Conservation (phyloP, 352 stramenopile genomes). For the Salisapilia sapeloensis region DNA sequence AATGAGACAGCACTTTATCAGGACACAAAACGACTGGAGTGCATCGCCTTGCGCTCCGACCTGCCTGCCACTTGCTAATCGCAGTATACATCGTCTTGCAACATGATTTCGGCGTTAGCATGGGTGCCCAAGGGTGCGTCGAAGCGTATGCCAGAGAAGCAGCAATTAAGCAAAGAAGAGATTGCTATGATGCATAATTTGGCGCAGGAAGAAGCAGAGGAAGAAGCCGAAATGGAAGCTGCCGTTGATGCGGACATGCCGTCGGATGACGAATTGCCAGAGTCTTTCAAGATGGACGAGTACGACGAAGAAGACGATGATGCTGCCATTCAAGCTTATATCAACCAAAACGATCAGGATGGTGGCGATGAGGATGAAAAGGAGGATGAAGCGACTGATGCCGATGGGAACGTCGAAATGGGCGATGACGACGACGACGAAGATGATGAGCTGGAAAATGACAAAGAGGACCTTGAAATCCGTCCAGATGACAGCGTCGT, state of each 20-base stretch:
- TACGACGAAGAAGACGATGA: conserved; percentile 81
- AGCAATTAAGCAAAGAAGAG: conserved; percentile 72
- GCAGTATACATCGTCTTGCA: conserved; percentile 1
- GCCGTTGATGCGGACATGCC: conserved; percentile 21
- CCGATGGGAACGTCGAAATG: conserved; percentile 31
- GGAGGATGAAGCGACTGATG: conserved; percentile 10
- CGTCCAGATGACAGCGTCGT: conserved; percentile 88
- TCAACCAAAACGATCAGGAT: conserved; percentile 15
- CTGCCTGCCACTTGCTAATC: not conserved
- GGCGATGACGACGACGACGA: conserved; percentile 24
- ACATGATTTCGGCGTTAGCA: conserved; percentile 39
- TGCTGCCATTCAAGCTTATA: conserved; percentile 63
- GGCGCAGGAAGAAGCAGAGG: conserved; percentile 55
- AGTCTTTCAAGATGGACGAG: conserved; percentile 76
- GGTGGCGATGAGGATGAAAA: conserved; percentile 18
- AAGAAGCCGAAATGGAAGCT: conserved; percentile 33
- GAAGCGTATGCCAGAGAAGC: conserved; percentile 53
- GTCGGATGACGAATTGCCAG: conserved; percentile 26
- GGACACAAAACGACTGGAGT: not conserved
- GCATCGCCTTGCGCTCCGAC: not conserved
- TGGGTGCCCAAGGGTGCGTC: conserved; percentile 37
- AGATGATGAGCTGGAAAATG: conserved; percentile 48
- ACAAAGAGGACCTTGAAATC: conserved; percentile 90
- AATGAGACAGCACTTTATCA: conserved; percentile 1
- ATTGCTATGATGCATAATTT: conserved; percentile 65